phyloP scores from a whole-genome alignment of 2,329 filamentous ascomycete genomes.

The Chaetomiaceae sp. region DNA sequence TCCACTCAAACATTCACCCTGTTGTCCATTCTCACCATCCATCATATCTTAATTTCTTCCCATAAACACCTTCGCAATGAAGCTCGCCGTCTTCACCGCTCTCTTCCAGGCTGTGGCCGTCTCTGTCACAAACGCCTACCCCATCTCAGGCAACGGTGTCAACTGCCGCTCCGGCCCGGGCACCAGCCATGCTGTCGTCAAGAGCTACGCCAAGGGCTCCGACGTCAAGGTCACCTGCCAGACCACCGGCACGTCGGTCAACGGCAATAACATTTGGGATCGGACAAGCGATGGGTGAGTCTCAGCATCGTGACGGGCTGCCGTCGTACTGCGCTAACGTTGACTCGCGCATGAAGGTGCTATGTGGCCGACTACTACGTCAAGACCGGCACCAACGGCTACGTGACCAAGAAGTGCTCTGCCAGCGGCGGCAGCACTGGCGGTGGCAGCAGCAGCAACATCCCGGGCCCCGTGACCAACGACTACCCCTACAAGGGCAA shows the following conservation, averaged over 20 bases:
- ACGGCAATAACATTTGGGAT: constrained; percentile 24
- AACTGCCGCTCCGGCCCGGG: constrained; percentile 20
- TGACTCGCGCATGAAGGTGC: too few relatives aligned
- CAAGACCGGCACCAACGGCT: constrained; percentile 17
- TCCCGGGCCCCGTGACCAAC: constrained; percentile 17
- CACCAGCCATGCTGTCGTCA: constrained; percentile 14
- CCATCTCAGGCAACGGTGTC: constrained; percentile 11
- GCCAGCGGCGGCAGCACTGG: neutral
- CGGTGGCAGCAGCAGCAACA: neutral
- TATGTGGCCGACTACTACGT: constrained; percentile 22
- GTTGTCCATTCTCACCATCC: neutral
- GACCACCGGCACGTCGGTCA: constrained; percentile 12
- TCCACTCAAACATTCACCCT: neutral
- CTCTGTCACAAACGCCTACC: constrained; percentile 8
- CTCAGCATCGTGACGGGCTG: too few relatives aligned
- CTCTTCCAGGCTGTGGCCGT: neutral
- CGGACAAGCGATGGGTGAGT: constrained; percentile 21
- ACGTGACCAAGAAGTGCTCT: constrained; percentile 10
- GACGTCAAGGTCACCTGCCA: constrained; percentile 20
- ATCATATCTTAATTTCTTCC: neutral
- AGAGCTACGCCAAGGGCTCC: constrained; percentile 10
- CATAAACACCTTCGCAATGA: neutral
- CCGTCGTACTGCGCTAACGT: too few relatives aligned
- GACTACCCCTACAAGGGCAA: constrained; percentile 20
- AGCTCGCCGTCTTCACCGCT: neutral